phyloP scores from a whole-genome alignment of 2,329 filamentous ascomycete species.

The Thielaviopsis ethacetica region DNA sequence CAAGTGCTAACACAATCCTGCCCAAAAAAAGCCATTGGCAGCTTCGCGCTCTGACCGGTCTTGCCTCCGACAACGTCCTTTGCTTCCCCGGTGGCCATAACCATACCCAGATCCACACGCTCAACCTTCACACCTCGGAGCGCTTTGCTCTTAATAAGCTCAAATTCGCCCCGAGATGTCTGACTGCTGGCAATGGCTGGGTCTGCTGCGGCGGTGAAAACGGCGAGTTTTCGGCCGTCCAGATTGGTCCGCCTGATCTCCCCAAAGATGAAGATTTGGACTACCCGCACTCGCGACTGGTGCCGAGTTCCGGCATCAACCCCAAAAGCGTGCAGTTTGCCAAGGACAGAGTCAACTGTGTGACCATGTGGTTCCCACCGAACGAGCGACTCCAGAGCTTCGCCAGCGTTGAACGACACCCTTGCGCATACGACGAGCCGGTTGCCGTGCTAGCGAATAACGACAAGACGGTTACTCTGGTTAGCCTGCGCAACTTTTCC shows the following conservation, averaged over 20 bases:
- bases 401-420: constrained; percentile 5
- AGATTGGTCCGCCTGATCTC: constrained; percentile 23
- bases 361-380: constrained; percentile 45
- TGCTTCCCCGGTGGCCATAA: constrained; percentile 71
- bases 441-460: constrained; percentile 78
- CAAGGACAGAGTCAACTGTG: constrained; percentile 47
- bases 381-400: constrained; percentile 16
- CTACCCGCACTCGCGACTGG: neutral
- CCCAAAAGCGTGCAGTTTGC: constrained; percentile 36
- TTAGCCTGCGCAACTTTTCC: constrained; percentile 50
- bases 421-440: constrained; percentile 29
- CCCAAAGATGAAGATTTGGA: constrained; percentile 1
- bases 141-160: constrained; percentile 33
- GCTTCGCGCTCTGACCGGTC: constrained; percentile 77
- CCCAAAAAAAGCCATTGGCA: constrained; percentile 55
- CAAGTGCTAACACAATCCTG: constrained; percentile 6
- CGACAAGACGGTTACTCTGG: constrained; percentile 74
- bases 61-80: constrained; percentile 56
- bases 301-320: neutral
- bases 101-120: constrained; percentile 46
- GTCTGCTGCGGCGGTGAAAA: constrained; percentile 78
- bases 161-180: constrained; percentile 63
- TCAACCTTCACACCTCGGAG: constrained; percentile 51
- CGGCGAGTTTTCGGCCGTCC: constrained; percentile 74
- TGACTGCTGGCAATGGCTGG: constrained; percentile 76